phyloP scores from a whole-genome alignment of 2,329 filamentous ascomycete species.

The Cytospora leucostoma region DNA sequence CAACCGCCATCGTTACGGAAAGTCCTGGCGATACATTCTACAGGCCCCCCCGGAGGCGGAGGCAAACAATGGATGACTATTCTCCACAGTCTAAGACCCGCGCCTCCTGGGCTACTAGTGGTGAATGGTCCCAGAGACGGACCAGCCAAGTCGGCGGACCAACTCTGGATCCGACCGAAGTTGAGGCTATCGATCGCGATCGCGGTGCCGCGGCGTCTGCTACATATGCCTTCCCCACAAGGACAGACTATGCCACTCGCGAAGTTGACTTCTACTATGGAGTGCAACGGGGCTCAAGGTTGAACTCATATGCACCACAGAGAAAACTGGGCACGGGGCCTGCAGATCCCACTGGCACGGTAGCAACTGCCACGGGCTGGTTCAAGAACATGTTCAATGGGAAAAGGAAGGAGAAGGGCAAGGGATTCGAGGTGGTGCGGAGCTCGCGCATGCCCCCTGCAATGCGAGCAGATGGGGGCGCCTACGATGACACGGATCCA shows the following conservation, averaged over 20 bases:
- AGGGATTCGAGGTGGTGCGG: constrained; percentile 95
- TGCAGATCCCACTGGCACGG: constrained; percentile 88
- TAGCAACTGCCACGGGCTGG: constrained; percentile 88
- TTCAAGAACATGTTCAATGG: constrained; percentile 76
- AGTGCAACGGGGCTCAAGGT: constrained; percentile 75
- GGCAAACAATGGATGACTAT: constrained; percentile 50
- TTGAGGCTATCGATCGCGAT: constrained; percentile 46
- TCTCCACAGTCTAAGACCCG: constrained; percentile 39
- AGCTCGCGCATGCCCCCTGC: constrained; percentile 83
- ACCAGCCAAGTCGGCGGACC: constrained; percentile 40
- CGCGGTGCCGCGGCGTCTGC: constrained; percentile 48
- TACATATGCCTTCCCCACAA: constrained; percentile 51
- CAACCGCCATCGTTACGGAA: constrained; percentile 48
- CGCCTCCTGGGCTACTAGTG: constrained; percentile 39
- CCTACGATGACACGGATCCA: constrained; percentile 66
- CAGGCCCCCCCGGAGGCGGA: constrained; percentile 70
- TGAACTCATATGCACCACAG: constrained; percentile 78
- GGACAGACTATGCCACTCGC: constrained; percentile 86
- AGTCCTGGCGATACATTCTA: constrained; percentile 79
- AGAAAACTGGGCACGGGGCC: constrained; percentile 90
- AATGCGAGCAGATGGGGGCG: constrained; percentile 59
- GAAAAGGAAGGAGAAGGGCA: constrained; percentile 91
- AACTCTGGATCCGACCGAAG: constrained; percentile 42
- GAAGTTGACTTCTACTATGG: constrained; percentile 98
- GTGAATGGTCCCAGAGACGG: constrained; percentile 42